Base-by-base conservation (phyloP, 2,329 filamentous ascomycete species). In the Zopfia rhizophila region DNA sequence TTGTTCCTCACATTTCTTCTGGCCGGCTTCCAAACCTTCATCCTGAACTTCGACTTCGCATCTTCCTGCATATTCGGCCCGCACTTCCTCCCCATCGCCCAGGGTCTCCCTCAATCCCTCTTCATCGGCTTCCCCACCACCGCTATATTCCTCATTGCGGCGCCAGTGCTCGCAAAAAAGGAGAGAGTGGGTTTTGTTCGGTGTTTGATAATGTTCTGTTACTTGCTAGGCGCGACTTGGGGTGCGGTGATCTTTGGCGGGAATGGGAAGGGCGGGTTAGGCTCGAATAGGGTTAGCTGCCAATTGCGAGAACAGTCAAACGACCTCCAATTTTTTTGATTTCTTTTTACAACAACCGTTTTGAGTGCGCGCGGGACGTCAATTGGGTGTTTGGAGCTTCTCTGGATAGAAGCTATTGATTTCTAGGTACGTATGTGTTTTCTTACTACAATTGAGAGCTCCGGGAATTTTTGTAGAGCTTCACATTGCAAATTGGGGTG, bases 151-250 rank as follows among this genome's bases (percentile, higher is more conserved):
- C 58, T 65, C 45, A 22, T 64, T 25, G 54, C 51, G 4, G 54
- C 52, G 6, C 58, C 61, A 3, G 56, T 50, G 16, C 25, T 65
- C 7, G 53, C 51, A 10, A 51, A 45, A 12, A 43, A 45, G n/a
- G 53, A 59, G 27, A 45, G 36, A 5, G 35, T 63, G 10, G 48
- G 51, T 3, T 38, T 51, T 28, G 51, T 44, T 28, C 49, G 60
- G 27, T 63, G 63, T 27, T 33, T 56, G 19, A 49, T 56, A 5
- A 35, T 65, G 23, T 47, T 64, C 17, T 58, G 54, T 38, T 65
- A 65, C 42, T 49, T 65, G 17, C 35, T 56, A 12, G 56, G 61
- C 14, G 51, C 56, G 23, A 52, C 51, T 21, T 42, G 48, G 38
- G 61, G 58, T 5, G 58, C 59, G 27, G 32, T 58, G 45, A 32